Conservation (phyloP, 164 flowering plant species). For the Warburgia ugandensis region DNA sequence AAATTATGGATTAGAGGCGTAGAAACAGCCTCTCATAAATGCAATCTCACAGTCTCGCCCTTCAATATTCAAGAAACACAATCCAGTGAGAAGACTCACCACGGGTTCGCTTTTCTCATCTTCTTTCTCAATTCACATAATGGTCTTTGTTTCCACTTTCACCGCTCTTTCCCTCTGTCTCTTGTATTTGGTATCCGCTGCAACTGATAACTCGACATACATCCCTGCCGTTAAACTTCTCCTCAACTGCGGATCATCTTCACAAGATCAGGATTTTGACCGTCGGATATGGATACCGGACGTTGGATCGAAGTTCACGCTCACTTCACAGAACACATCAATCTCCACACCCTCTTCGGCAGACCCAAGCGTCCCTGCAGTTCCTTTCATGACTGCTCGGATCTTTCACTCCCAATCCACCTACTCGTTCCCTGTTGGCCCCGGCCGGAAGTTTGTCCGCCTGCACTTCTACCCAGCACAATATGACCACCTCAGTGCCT, state of each 20-base stretch:
- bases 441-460: slow-evolving; percentile 76
- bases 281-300: slow-evolving; percentile 56
- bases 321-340: too few relatives aligned
- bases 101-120: too few relatives aligned
- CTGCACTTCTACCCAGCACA: slow-evolving; percentile 55
- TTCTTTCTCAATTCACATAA: too few relatives aligned
- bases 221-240: slow-evolving; percentile 5
- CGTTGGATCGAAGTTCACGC: slow-evolving; percentile 51
- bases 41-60: too few relatives aligned
- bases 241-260: slow-evolving; percentile 4
- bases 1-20: too few relatives aligned
- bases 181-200: background rate
- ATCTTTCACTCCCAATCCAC: slow-evolving; percentile 54
- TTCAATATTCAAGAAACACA: too few relatives aligned
- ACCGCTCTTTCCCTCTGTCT: background rate
- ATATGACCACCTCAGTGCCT: slow-evolving; percentile 16
- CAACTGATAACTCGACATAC: slow-evolving; percentile 3
- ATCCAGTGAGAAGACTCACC: too few relatives aligned
- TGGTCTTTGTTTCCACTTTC: background rate
- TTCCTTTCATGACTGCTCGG: slow-evolving; percentile 82
- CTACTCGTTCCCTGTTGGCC: slow-evolving; percentile 59
- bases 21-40: too few relatives aligned
- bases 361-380: slow-evolving; percentile 47
- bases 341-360: slow-evolving; percentile 14
- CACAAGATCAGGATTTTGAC: background rate